Base-by-base conservation (phyloP, 257 asterid species). In the Solanum appendiculatum region DNA sequence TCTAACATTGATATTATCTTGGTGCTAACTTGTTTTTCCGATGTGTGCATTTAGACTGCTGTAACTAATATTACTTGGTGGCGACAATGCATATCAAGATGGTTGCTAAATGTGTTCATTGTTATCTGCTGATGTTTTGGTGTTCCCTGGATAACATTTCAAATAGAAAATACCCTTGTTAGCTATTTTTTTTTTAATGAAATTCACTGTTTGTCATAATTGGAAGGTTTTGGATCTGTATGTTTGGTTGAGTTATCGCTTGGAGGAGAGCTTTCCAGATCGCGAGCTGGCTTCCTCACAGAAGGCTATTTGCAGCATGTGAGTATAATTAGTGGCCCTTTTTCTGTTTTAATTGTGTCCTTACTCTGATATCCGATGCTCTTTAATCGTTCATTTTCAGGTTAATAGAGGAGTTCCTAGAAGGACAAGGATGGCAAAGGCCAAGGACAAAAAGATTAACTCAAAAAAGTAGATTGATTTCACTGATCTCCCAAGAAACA, bases 251-350 rank as follows among this genome's bases (percentile, higher is more conserved):
- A 92, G 99, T 90, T 95, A 90, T 86, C 99, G 94, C 70, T 84
- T 97, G 87, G 96, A 96, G 40, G 98, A 97, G 39, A 89, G 97
- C 90, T 97, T 97, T 85, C 99, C 99, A 12, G 99, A 97, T 84
- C 96, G 93, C 14, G 97, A 97, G 91, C 91, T 95, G 58, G 99
- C 99, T 27, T 90, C 98, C 58, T 92, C 98, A 37, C 99, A 97
- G 89, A 97, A 94, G 93, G 91, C 96, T 77, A 87, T 95, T 75
- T 97, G 99, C 94, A 94, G 96, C 95, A 90, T 93, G 98, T 97
- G 88, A 92, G 98, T 91, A 27, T 34, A 85, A 33, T 12, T 15
- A 39, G 25, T 27, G 6, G 23, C 44, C 25, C 11, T 7, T 25
- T 54, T 23, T 6, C 14, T 83, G 88, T 83, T 85, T 44, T n/a